Conservation (phyloP, 495 filamentous ascomycete genomes). For the Lindgomyces ingoldianus region DNA sequence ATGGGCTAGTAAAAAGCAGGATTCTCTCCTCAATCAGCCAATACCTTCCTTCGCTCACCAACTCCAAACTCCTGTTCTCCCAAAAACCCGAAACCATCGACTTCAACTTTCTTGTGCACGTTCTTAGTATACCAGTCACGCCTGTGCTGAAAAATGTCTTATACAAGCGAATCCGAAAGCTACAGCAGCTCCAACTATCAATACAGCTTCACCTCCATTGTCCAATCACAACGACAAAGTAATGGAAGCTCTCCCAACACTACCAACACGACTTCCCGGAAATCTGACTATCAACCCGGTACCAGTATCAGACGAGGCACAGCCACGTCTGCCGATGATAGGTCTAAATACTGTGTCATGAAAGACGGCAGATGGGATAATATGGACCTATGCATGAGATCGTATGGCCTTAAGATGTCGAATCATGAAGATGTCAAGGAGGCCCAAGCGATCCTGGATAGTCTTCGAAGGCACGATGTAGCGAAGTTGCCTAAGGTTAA, state of each 20-base stretch:
- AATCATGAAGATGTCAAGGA: not conserved
- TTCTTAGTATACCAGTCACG: too few species aligned
- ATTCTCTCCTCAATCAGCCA: too few species aligned
- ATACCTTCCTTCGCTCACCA: too few species aligned
- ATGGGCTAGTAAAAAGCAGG: not conserved
- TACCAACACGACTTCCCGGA: not conserved
- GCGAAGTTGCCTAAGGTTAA: not conserved
- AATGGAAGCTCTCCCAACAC: too few species aligned
- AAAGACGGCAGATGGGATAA: slow-evolving; percentile 11
- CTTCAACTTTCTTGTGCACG: too few species aligned
- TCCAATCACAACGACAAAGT: not conserved
- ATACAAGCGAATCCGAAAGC: too few species aligned
- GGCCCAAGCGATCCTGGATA: not conserved
- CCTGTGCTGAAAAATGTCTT: too few species aligned
- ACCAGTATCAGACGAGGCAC: too few species aligned
- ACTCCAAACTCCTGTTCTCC: too few species aligned
- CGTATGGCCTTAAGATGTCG: not conserved
- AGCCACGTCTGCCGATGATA: not conserved
- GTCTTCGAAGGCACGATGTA: not conserved
- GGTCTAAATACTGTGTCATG: slow-evolving; percentile 10
- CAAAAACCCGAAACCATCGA: too few species aligned
- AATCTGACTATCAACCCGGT: too few species aligned
- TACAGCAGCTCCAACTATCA: too few species aligned
- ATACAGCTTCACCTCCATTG: not conserved
- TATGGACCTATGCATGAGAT: slow-evolving; percentile 8